phyloP scores from a whole-genome alignment of 192 early-diverging fungal species.

The Chytriomyces confervae region DNA sequence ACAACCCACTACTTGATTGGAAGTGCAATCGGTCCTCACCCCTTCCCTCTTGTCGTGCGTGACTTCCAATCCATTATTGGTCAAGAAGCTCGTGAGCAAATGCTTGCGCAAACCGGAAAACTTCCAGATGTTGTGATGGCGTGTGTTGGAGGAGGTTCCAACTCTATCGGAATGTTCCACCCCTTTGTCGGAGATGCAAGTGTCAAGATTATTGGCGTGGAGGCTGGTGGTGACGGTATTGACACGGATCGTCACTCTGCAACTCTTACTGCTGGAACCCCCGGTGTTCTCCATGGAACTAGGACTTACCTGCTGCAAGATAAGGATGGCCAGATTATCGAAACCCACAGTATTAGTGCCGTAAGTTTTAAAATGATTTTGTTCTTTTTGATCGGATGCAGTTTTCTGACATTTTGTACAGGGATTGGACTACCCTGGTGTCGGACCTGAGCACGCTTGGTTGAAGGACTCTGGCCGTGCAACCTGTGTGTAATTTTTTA shows the following conservation, averaged over 20 bases:
- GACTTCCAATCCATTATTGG: constrained; percentile 99
- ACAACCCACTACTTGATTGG: constrained; percentile 97
- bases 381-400: not conserved
- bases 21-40: constrained; percentile 96
- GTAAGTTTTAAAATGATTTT: constrained; percentile 38
- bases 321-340: constrained; percentile 92
- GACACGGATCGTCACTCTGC: constrained; percentile 90
- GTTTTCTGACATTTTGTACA: constrained; percentile 13
- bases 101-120: constrained; percentile 79
- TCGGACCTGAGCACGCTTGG: constrained; percentile 95
- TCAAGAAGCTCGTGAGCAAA: constrained; percentile 83
- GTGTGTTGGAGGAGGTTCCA: constrained; percentile 97
- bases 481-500: constrained; percentile 54
- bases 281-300: constrained; percentile 97
- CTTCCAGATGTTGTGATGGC: constrained; percentile 93
- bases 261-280: constrained; percentile 79
- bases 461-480: constrained; percentile 87
- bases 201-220: constrained; percentile 91
- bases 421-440: constrained; percentile 98
- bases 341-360: constrained; percentile 92
- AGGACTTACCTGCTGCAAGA: constrained; percentile 94
- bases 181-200: constrained; percentile 85
- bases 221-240: constrained; percentile 92
- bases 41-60: constrained; percentile 95
- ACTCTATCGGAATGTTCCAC: constrained; percentile 97